phyloP scores from a whole-genome alignment of 2,329 filamentous ascomycete genomes.

The Phialophora macrospora region DNA sequence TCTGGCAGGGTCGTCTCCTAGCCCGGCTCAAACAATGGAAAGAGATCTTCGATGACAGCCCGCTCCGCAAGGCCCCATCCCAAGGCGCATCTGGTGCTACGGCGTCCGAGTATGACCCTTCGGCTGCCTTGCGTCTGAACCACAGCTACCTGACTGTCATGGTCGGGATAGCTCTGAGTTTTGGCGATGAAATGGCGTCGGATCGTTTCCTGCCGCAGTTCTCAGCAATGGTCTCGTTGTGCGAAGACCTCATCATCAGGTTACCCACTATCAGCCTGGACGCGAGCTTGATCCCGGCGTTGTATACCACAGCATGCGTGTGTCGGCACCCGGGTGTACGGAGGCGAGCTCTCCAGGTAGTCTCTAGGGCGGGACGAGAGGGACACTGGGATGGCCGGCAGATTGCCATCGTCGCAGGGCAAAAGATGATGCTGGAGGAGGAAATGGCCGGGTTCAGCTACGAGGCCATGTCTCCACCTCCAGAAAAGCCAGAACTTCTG shows the following conservation, averaged over 20 bases:
- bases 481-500: slow-evolving; percentile 2
- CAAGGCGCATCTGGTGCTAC: neutral
- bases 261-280: neutral
- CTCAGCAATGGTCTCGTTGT: neutral
- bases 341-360: slow-evolving; percentile 9
- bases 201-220: neutral
- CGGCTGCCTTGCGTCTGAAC: slow-evolving; percentile 11
- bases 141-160: slow-evolving; percentile 11
- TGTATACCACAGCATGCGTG: slow-evolving; percentile 7
- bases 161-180: neutral
- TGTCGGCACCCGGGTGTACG: slow-evolving; percentile 19
- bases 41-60: neutral
- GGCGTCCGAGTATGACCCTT: neutral
- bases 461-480: neutral
- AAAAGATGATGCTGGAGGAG: slow-evolving; percentile 22
- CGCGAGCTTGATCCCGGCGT: neutral
- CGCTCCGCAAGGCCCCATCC: neutral
- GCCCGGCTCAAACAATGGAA: neutral
- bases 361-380: slow-evolving; percentile 11
- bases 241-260: neutral
- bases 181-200: slow-evolving; percentile 18
- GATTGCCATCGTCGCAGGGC: slow-evolving; percentile 11
- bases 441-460: slow-evolving; percentile 12
- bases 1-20: neutral
- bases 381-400: slow-evolving; percentile 19